Evolutionary conservation across 306 rosid species (phyloP).

Genomic region (Erythrophleum fordii): DNA sequence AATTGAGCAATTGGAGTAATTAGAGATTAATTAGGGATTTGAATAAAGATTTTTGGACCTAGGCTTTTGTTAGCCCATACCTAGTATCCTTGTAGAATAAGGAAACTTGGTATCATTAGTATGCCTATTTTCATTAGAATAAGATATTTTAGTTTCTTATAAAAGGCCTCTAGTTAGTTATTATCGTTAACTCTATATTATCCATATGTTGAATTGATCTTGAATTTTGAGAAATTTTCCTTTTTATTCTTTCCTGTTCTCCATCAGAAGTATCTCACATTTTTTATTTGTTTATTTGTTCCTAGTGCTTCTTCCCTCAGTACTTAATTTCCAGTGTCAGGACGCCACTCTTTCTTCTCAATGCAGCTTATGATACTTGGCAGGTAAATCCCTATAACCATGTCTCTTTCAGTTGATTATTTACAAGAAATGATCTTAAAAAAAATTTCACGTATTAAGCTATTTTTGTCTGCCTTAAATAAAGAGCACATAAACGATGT

Average conservation of each 20-base stretch:
- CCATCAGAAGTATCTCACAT: conserved; percentile 23
- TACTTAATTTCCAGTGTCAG: conserved; percentile 65
- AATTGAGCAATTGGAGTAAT: not conserved
- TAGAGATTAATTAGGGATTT: not conserved
- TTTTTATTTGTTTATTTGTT: not conserved
- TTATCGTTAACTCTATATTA: not conserved
- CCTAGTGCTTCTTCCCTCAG: conserved; percentile 88
- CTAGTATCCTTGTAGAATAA: not conserved
- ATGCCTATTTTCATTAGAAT: not conserved
- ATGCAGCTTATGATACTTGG: conserved; percentile 93
- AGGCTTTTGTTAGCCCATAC: not conserved
- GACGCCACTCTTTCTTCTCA: conserved; percentile 86
- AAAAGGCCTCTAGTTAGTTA: not conserved
- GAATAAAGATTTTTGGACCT: not conserved
- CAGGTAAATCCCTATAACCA: conserved; percentile 59
- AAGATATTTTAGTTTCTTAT: not conserved
- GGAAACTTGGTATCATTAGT: not conserved
- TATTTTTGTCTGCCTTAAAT: not conserved
- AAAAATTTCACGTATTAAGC: not conserved
- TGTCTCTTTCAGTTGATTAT: conserved; percentile 22
- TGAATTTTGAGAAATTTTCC: not conserved
- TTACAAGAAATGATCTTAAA: not conserved
- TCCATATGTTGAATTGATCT: not conserved
- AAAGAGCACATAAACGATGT: not conserved
- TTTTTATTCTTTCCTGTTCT: not conserved